A percentile compares a stretch with the other conserved stretches of the same genome.
Conservation (phyloP, 2,329 filamentous ascomycete genomes). For the Pseudopithomyces maydicus region DNA sequence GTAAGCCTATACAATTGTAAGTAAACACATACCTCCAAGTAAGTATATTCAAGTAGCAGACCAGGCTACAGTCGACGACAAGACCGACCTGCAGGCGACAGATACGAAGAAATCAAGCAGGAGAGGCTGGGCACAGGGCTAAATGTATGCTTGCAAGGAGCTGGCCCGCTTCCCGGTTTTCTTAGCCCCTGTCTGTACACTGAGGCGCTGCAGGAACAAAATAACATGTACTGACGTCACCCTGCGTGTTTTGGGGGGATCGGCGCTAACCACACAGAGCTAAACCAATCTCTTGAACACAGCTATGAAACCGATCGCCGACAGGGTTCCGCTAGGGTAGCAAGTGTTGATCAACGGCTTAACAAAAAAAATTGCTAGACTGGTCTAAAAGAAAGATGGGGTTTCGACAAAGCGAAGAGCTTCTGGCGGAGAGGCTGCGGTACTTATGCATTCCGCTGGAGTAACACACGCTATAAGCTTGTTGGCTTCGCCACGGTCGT, state of each 20-base stretch:
- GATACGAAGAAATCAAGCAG: conserved; percentile 9
- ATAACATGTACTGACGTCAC: conserved; percentile 4
- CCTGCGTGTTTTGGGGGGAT: not conserved
- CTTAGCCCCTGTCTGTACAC: not conserved
- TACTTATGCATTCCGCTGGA: too few species aligned
- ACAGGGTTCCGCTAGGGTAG: not conserved
- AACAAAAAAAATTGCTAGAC: not conserved
- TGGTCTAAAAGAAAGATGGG: too few species aligned
- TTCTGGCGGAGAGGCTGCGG: too few species aligned
- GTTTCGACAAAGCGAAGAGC: not conserved
- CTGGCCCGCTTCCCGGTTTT: conserved; percentile 3
- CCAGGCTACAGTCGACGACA: not conserved
- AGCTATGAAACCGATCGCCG: not conserved
- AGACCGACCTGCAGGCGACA: conserved; percentile 10
- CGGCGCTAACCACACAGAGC: not conserved
- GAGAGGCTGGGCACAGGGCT: not conserved
- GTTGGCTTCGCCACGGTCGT: too few species aligned
- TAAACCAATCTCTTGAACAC: not conserved
- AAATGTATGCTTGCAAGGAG: not conserved
- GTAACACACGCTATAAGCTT: too few species aligned
- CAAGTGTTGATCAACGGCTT: not conserved
- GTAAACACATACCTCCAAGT: not conserved
- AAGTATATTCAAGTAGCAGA: conserved; percentile 2
- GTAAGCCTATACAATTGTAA: not conserved
- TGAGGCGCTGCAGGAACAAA: conserved; percentile 4